Evolutionary conservation across 139 green algal genomes (phyloP), one percentile per base, ranked within the genome.

Genomic region (Haematococcus sp.): DNA sequence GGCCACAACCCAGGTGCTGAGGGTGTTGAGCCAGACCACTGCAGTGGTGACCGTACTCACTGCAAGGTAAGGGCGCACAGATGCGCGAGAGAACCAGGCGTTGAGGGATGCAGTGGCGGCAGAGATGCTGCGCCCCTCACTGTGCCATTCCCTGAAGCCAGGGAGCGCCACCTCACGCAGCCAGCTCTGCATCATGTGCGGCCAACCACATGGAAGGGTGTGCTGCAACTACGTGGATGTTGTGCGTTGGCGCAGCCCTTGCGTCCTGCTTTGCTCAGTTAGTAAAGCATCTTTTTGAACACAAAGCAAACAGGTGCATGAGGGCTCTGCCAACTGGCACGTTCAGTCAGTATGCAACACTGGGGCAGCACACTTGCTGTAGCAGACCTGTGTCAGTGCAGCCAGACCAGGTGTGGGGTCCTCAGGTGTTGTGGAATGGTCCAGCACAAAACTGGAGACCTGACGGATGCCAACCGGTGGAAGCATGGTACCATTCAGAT

Each of bases 101-200:
- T 9, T 3, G n/a, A 19, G 28, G n/a, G 23, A 40, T 22, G 58
- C 11, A 3, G 58, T 40, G n/a, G 58, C 58, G 25, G n/a, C 58
- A 4, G 9, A 4, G 4, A 28, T 20, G 15, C 20, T 61, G 52
- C 20, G 20, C 9, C 22, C 23, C 4, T 25, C 22, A 61, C 20
- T 9, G 23, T 34, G 58, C 58, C 58, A 65, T n/a, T 65, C 58
- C 4, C 58, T 22, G n/a, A 65, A 30, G 11, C 58, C 58, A 34
- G 23, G n/a, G 4, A 65, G 58, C n/a, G n/a, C 58, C 3, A n/a
- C 58, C 58, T 65, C 58, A 40, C 25, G 30, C 58, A 65, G 58
- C 58, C 58, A 65, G 58, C 58, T 30, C 58, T 65, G 58, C 58
- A 3, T 13, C n/a, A n/a, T n/a, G n/a, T n/a, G n/a, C n/a, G n/a